A percentile compares a stretch with the other conserved stretches of the same genome.
Conservation (phyloP, 1,284 basidiomycete species). For the Sporisorium reilianum region DNA sequence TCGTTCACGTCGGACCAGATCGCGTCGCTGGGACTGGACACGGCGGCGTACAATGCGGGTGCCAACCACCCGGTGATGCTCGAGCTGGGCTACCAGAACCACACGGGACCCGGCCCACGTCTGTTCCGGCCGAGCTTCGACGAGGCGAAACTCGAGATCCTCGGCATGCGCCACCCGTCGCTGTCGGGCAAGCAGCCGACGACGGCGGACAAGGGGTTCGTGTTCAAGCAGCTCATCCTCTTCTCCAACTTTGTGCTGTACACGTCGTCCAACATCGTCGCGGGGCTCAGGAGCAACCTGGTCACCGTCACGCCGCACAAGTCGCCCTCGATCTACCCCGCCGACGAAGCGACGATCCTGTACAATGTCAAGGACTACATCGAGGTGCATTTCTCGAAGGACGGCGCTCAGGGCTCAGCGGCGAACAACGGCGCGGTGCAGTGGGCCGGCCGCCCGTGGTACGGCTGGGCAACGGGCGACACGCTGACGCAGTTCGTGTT, state of each 20-base stretch:
- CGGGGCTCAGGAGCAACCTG: constrained; percentile 37
- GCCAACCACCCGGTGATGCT: constrained; percentile 47
- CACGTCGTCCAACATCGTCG: constrained; percentile 39
- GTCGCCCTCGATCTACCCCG: constrained; percentile 35
- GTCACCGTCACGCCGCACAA: constrained; percentile 33
- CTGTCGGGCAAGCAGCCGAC: constrained; percentile 27
- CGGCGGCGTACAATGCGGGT: constrained; percentile 24
- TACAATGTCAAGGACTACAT: constrained; percentile 51
- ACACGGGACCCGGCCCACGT: constrained; percentile 43
- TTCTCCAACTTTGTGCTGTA: constrained; percentile 37
- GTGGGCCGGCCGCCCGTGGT: constrained; percentile 48
- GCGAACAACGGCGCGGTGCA: constrained; percentile 26
- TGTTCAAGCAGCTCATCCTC: constrained; percentile 46
- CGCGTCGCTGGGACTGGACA: constrained; percentile 22
- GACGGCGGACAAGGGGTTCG: constrained; percentile 37
- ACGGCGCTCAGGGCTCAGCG: constrained; percentile 18
- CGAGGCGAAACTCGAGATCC: constrained; percentile 52
- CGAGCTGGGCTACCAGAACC: constrained; percentile 49
- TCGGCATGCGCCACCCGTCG: constrained; percentile 43
- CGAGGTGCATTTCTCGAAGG: constrained; percentile 33
- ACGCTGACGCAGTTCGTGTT: constrained; percentile 46
- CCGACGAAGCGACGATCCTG: constrained; percentile 23
- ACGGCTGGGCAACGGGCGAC: constrained; percentile 40
- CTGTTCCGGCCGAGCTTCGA: constrained; percentile 45
- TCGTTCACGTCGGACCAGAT: constrained; percentile 38